Percentiles rank a stretch among this genome's conserved stretches.
These are phyloP conservation scores for Phalaenopsis hybrid DNA, from an alignment of 116 monocot species.

Conservation along the genomic window DNA sequence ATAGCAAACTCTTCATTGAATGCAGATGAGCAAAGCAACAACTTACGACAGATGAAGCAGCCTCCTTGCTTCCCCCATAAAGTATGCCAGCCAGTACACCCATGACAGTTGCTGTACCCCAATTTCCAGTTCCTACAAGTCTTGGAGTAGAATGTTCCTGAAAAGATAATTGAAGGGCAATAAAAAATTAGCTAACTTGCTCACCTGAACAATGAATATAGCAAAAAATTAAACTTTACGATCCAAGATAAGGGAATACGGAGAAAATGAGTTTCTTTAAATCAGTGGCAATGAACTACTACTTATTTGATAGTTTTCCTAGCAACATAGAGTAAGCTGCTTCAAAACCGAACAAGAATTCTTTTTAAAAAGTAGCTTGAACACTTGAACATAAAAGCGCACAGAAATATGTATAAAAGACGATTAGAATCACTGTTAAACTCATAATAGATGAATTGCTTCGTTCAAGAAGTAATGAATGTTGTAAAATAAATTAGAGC, in stretches of 20 bases:
- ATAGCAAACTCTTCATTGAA: neutral
- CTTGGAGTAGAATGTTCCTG: constrained; percentile 17
- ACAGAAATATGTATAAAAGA: neutral
- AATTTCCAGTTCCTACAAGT: constrained; percentile 53
- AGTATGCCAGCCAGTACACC: constrained; percentile 82
- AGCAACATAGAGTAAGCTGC: neutral
- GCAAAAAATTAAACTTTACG: neutral
- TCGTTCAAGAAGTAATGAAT: neutral
- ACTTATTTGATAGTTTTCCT: neutral
- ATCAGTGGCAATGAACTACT: neutral
- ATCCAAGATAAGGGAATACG: neutral
- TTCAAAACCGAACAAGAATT: neutral
- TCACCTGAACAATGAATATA: neutral
- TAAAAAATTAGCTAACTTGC: neutral
- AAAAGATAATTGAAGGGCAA: neutral
- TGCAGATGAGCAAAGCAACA: neutral
- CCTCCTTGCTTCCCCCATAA: constrained; percentile 97
- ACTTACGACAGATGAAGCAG: constrained; percentile 82
- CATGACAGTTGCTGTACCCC: constrained; percentile 73
- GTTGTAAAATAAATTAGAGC: neutral
- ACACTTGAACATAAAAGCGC: neutral
- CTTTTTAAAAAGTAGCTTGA: no score
- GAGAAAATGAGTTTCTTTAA: neutral
- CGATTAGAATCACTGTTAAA: neutral
- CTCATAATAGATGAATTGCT: neutral